Evolutionary conservation across 148 eudicot species (phyloP), one percentile per base, ranked within the genome.

Genomic region (Amaranthus cruentus): DNA sequence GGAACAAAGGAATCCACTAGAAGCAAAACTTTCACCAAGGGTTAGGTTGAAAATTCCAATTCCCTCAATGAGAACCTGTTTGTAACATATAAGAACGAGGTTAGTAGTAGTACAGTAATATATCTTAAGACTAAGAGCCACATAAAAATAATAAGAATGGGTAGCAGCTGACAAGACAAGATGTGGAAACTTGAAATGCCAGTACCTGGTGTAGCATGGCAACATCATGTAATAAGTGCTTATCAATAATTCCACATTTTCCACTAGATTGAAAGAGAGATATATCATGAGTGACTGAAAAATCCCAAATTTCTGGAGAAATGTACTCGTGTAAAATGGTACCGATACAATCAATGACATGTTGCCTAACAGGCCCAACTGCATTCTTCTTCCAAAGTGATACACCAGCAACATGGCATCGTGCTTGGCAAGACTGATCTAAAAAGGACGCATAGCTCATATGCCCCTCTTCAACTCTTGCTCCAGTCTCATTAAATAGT

Each of bases 51-150:
- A 91, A 72, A 91, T 83, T 82, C 98, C 98, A 38, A 94, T 85
- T 66, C 98, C 98, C 64, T 94, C 93, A 76, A 89, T 83, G 46
- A 94, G 82, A 74, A 91, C 93, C 98, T 94, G 93, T 79, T 86
- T 59, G 51, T 42, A 72, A 75, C 14, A 79, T 61, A 69, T 42
- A 69, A 12, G 11, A 66, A 28, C 21, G n/a, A 13, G 42, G 54
- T 69, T 51, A 72, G 57, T 51, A 9, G 38, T n/a, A 9, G 55
- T 38, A 47, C 2, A 55, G 62, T 18, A 55, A 21, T 28, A 28
- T 28, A 28, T 28, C 38, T 28, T 28, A 28, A 28, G 38, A 49
- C 28, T 13, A 38, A 21, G 44, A 56, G 65, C 49, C 21, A 75
- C 43, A 75, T 47, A 46, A 13, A 53, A 53, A 18, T 68, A 64